These are phyloP conservation scores for Castanea crenata DNA, from an alignment of 306 rosid genomes.

Conservation along the genomic window DNA sequence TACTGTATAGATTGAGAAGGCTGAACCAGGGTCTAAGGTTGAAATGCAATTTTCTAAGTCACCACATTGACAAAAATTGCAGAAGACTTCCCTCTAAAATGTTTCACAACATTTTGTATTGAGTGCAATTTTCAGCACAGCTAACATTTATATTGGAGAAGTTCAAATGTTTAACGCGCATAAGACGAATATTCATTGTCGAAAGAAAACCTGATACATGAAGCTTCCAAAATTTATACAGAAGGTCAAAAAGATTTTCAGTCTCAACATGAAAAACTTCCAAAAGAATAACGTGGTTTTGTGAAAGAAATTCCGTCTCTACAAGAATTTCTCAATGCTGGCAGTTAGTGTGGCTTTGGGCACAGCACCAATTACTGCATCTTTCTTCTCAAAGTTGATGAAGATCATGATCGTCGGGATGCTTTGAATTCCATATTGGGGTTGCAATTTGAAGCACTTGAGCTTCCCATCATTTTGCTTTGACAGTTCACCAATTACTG, in stretches of 20 bases:
- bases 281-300: not conserved
- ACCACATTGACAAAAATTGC: not conserved
- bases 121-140: not conserved
- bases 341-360: slow-evolving; percentile 6
- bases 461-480: slow-evolving; percentile 3
- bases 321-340: slow-evolving; percentile 13
- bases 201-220: not conserved
- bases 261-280: not conserved
- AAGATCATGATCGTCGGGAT: slow-evolving; percentile 10
- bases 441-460: slow-evolving; percentile 9
- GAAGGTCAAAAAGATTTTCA: not conserved
- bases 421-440: slow-evolving; percentile 5
- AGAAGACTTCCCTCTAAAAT: too few relatives aligned
- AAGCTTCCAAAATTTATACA: not conserved
- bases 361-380: not conserved
- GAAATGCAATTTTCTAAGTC: not conserved
- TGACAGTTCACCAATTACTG: slow-evolving; percentile 2
- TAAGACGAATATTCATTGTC: not conserved
- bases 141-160: not conserved
- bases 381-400: slow-evolving; percentile 12
- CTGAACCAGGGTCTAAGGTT: too few relatives aligned
- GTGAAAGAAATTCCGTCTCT: not conserved
- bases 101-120: too few relatives aligned
- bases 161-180: not conserved
- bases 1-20: not conserved